Base-by-base conservation (phyloP, 257 asterid species). In the Rhazya stricta region DNA sequence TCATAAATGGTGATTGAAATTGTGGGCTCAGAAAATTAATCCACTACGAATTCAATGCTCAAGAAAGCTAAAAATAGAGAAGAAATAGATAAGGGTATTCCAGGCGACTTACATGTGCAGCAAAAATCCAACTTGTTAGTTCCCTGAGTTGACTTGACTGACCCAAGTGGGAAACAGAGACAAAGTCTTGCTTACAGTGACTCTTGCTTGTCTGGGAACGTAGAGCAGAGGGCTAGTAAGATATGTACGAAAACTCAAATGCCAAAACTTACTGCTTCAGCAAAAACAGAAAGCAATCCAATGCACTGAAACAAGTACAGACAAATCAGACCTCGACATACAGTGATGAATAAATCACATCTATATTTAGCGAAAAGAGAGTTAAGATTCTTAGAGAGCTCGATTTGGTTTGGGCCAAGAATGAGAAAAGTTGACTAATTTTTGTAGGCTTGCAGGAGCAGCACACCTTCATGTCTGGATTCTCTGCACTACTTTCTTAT, bases 71-170 rank as follows among this genome's bases (percentile, higher is more conserved):
- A 71, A 71, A 77, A 23, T 19, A 42, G 51, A 71, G 56, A 62
- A 48, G 21, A 25, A 36, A 25, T n/a, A 19, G 66, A 11, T 16
- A 65, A 50, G 67, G 63, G 57, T 34, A 45, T 10, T 71, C 11
- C 27, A 23, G 27, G 53, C 34, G 7, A 43, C 71, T 77, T 34
- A 77, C 45, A 50, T 37, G 71, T 66, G 71, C 66, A 27, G 67
- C 72, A 71, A 48, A 67, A 61, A 48, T 61, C 73, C 30, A 50
- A 12, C 27, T 27, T 36, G 65, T 39, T 62, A 62, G 72, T 71
- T 43, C 67, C 72, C 50, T 29, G 27, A 39, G 77, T 77, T 61
- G 73, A 77, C 81, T 71, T 18, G 81, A 37, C 60, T 42, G 3
- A 41, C 36, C 60, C 70, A 73, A 61, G 43, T 16, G 15, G 56